Conservation (phyloP, 2,329 filamentous ascomycete genomes). For the Camillea tinctor region DNA sequence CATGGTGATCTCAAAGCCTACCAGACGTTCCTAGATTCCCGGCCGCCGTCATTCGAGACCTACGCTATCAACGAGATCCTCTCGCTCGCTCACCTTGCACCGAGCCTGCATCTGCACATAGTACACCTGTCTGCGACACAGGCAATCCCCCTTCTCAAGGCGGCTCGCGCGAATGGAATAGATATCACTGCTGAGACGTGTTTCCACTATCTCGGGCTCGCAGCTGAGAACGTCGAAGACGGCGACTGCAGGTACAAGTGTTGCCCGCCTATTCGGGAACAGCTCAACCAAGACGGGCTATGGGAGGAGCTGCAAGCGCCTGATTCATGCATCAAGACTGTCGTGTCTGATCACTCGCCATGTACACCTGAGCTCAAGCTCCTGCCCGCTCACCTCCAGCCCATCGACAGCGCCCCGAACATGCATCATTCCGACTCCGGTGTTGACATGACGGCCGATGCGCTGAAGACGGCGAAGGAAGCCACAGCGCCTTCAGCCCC, state of each 20-base stretch:
- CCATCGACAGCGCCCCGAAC: constrained; percentile 27
- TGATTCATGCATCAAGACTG: constrained; percentile 82
- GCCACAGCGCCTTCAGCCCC: constrained; percentile 40
- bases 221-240: constrained; percentile 75
- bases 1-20: constrained; percentile 74
- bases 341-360: constrained; percentile 94
- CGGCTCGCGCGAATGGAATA: constrained; percentile 69
- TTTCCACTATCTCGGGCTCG: constrained; percentile 88
- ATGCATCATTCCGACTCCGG: constrained; percentile 54
- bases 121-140: constrained; percentile 90
- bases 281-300: constrained; percentile 77
- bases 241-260: constrained; percentile 94
- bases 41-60: constrained; percentile 86
- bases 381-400: constrained; percentile 68
- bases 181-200: constrained; percentile 94
- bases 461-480: constrained; percentile 34
- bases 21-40: constrained; percentile 86
- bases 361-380: constrained; percentile 95
- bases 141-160: constrained; percentile 76
- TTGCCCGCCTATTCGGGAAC: constrained; percentile 84
- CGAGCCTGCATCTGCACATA: constrained; percentile 83
- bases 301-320: constrained; percentile 75
- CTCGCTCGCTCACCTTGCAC: constrained; percentile 75
- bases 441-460: constrained; percentile 44
- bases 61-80: constrained; percentile 87